Evolutionary conservation across 1,284 basidiomycete genomes (phyloP).

Genomic region (Ustilago sp.): DNA sequence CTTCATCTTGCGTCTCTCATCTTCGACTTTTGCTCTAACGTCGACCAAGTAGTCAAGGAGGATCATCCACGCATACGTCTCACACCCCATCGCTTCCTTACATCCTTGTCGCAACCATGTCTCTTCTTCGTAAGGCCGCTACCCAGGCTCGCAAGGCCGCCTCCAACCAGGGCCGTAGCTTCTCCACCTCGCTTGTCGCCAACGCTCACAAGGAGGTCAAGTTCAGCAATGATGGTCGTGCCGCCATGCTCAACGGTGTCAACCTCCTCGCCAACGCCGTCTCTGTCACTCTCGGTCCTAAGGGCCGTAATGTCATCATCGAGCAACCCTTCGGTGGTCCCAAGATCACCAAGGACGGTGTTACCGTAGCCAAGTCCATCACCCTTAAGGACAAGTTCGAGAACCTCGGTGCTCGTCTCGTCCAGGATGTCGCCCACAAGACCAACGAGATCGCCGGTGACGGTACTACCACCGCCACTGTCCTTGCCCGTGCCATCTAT

Average conservation of each 20-base stretch:
- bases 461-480: slow-evolving; percentile 97
- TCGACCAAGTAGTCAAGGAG: slow-evolving; percentile 21
- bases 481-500: slow-evolving; percentile 96
- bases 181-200: slow-evolving; percentile 57
- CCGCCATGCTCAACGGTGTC: slow-evolving; percentile 92
- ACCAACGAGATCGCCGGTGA: slow-evolving; percentile 98
- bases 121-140: slow-evolving; percentile 58
- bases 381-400: slow-evolving; percentile 97
- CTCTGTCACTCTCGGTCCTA: slow-evolving; percentile 95
- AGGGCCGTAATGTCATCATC: slow-evolving; percentile 99
- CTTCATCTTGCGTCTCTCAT: slow-evolving; percentile 21
- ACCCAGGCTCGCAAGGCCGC: slow-evolving; percentile 52
- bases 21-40: slow-evolving; percentile 6
- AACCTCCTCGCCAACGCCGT: slow-evolving; percentile 82
- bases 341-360: slow-evolving; percentile 99
- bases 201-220: slow-evolving; percentile 86
- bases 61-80: slow-evolving; percentile 13
- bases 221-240: slow-evolving; percentile 95
- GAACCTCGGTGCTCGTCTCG: slow-evolving; percentile 96
- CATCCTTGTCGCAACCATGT: slow-evolving; percentile 38
- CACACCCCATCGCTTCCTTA: neutral
- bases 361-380: slow-evolving; percentile 96
- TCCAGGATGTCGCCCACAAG: slow-evolving; percentile 95
- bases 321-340: slow-evolving; percentile 97
- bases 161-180: slow-evolving; percentile 47